phyloP scores from a whole-genome alignment of 108 stramenopile genomes.

The Mayamaea pseudoterrestris region DNA sequence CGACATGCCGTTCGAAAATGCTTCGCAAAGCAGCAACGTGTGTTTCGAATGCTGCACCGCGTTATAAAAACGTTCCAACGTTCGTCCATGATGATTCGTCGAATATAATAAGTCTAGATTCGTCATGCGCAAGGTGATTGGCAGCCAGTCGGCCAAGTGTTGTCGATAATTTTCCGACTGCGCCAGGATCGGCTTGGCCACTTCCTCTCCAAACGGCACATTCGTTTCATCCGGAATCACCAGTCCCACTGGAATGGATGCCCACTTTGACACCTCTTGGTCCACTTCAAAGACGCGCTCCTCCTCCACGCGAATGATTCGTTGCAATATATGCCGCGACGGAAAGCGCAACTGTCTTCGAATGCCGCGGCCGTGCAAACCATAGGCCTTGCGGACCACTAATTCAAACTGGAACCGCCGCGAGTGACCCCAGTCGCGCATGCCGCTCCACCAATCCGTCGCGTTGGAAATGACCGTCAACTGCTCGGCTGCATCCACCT shows the following conservation, averaged over 20 bases:
- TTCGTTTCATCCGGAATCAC: constrained; percentile 4
- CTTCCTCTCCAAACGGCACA: constrained; percentile 5
- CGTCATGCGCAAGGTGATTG: constrained; percentile 43
- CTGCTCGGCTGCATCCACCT: constrained; percentile 21
- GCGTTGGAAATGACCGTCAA: constrained; percentile 12
- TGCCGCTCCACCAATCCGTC: constrained; percentile 25
- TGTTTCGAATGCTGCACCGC: constrained; percentile 34
- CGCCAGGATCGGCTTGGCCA: constrained; percentile 22
- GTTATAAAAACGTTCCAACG: constrained; percentile 57
- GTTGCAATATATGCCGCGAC: constrained; percentile 41
- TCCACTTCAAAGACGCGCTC: constrained; percentile 21
- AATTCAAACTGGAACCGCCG: constrained; percentile 38
- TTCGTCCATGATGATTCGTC: constrained; percentile 64
- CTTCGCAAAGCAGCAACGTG: constrained; percentile 57
- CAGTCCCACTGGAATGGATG: constrained; percentile 21
- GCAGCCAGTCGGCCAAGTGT: constrained; percentile 59
- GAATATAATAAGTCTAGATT: constrained; percentile 72
- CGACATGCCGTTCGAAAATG: constrained; percentile 10
- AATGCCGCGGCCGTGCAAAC: constrained; percentile 35
- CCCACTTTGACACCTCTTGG: constrained; percentile 12
- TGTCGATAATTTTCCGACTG: constrained; percentile 34
- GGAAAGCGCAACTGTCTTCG: constrained; percentile 51
- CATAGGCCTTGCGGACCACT: constrained; percentile 51
- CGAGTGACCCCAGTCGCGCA: constrained; percentile 19
- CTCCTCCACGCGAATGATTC: constrained; percentile 61